phyloP scores from a whole-genome alignment of 2,329 filamentous ascomycete species.

The Tolypocladium ophioglossoides region DNA sequence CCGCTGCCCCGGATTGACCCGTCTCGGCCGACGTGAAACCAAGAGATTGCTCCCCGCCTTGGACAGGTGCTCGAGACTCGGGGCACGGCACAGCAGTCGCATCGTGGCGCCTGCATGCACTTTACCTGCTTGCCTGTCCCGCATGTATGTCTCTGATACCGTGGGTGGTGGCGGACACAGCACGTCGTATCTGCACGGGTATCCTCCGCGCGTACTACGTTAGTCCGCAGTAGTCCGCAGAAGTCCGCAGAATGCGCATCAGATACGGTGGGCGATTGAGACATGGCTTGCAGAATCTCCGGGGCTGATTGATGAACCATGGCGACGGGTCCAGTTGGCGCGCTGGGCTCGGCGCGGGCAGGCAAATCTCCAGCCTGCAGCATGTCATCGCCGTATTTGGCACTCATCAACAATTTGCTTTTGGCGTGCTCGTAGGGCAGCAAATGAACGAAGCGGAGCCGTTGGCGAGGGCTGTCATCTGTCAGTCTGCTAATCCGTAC shows the following conservation, averaged over 20 bases:
- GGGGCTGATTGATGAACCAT: not conserved
- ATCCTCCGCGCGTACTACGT: too few species aligned
- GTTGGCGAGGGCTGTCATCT: not conserved
- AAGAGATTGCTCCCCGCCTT: not conserved
- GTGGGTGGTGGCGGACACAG: not conserved
- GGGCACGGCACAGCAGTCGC: not conserved
- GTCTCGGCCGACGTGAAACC: not conserved
- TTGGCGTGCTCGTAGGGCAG: not conserved
- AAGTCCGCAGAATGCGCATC: too few species aligned
- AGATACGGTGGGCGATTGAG: not conserved
- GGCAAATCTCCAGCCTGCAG: not conserved
- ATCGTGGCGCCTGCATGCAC: not conserved
- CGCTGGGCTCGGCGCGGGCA: not conserved
- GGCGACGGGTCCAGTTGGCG: not conserved
- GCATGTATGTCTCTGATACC: not conserved
- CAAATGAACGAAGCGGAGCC: not conserved
- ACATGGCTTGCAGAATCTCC: not conserved
- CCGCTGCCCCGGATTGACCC: not conserved
- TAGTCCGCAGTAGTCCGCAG: too few species aligned
- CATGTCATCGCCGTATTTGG: not conserved
- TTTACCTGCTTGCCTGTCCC: not conserved
- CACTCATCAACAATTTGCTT: not conserved
- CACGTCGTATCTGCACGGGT: not conserved
- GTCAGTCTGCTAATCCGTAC: not conserved
- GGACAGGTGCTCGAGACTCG: too few species aligned